Percentiles rank a stretch among this genome's conserved stretches.
phyloP scores from a whole-genome alignment of 495 filamentous ascomycete species.

The Clavariopsis aquatica region DNA sequence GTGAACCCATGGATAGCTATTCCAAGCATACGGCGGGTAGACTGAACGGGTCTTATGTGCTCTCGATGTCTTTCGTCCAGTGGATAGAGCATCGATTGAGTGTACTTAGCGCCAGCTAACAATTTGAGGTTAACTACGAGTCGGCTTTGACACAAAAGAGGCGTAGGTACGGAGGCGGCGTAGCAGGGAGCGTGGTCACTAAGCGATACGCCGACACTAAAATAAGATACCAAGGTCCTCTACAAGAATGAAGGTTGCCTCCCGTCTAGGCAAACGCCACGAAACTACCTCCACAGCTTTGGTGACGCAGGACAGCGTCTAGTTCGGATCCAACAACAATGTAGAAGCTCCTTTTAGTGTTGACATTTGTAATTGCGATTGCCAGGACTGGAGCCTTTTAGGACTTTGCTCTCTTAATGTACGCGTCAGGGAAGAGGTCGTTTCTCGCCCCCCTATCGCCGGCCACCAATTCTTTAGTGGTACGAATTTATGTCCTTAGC shows the following conservation, averaged over 20 bases:
- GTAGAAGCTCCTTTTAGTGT: too few relatives aligned
- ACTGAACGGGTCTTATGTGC: not conserved
- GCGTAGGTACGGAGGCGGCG: conserved; percentile 1
- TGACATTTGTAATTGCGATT: too few relatives aligned
- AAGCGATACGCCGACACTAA: conserved; percentile 6
- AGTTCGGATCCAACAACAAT: conserved; percentile 4
- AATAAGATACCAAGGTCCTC: conserved; percentile 1
- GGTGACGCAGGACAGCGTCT: not conserved
- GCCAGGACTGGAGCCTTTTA: too few relatives aligned
- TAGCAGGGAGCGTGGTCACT: conserved; percentile 4
- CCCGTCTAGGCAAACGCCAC: conserved; percentile 5
- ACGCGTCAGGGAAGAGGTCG: not conserved
- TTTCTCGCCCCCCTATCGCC: too few relatives aligned
- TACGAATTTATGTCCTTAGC: not conserved
- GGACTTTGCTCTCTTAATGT: conserved; percentile 1
- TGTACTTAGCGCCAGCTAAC: conserved; percentile 8
- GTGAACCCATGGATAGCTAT: conserved; percentile 4
- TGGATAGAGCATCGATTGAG: conserved; percentile 7
- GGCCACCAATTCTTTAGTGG: conserved; percentile 16
- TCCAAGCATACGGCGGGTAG: not conserved
- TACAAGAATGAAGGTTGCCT: conserved; percentile 1
- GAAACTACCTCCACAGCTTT: conserved; percentile 4
- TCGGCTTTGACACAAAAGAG: not conserved
- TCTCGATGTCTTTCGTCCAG: not conserved
- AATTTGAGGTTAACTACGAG: not conserved